Percentiles rank a stretch among this genome's conserved stretches.
Evolutionary conservation across 176 grass and related monocot species (phyloP).

Genomic region (maize (Zea mays)): Zm-B73-REFERENCE-NAM-5.0 NC_050100.1:82222001-82222500

Average conservation of each 20-base stretch:
- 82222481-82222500: conserved; percentile 59
- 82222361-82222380: conserved; percentile 48
- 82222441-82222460: no score
- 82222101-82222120: conserved; percentile 23
- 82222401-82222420: no score
- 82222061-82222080: not conserved
- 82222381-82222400: no score
- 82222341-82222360: conserved; percentile 46
- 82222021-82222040: conserved; percentile 44
- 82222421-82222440: no score
- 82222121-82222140: not conserved
- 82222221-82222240: conserved; percentile 57
- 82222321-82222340: conserved; percentile 22
- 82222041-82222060: conserved; percentile 62
- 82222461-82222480: conserved; percentile 21
- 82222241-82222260: conserved; percentile 65
- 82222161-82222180: conserved; percentile 68
- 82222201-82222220: conserved; percentile 71
- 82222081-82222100: not conserved
- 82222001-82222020: conserved; percentile 47
- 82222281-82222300: conserved; percentile 50
- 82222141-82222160: not conserved
- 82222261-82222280: conserved; percentile 48
- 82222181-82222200: conserved; percentile 55
- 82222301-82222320: conserved; percentile 59